Base-by-base conservation (phyloP, 2,329 filamentous ascomycete species). In the Penicillium rolfsii region DNA sequence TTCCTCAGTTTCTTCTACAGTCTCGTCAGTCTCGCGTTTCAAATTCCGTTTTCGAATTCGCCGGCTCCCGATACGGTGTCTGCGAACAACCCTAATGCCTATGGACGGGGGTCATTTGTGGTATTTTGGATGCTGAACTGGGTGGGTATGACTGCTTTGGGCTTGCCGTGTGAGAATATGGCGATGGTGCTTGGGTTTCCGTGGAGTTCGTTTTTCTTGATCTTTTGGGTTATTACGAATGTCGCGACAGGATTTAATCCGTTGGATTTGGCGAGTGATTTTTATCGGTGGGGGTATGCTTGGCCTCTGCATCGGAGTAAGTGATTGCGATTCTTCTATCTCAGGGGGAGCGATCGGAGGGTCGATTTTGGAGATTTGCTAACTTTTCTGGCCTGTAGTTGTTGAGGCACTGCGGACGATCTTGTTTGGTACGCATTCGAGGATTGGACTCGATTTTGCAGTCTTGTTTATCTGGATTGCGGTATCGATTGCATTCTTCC, bases 171-270 rank as follows among this genome's bases (percentile, higher is more conserved):
- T 68, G 87, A 89, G 74, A 89, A 89, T 66, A 82, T 87, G 30
- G 84, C 84, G 0, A 88, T 88, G 83, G 67, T 88, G 1, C 76
- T 89, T 4, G 86, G 85, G 0, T 78, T 83, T 66, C 87, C 85
- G 0, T 89, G 85, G 85, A 83, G 80, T 55, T 81, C 85, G 0
- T 71, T 88, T 0, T 90, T 87, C 81, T 74, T 90, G 1, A 87
- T 89, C 58, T 89, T 88, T 67, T 88, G 85, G 86, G 85, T 89
- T 45, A 87, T 89, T 58, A 83, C 84, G 6, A 90, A 90, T 67
- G 85, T 89, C 0, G 77, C 81, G 0, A 87, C 85, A 0, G 76
- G 80, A 0, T 88, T 89, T 66, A 86, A 89, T 70, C 75, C 83
- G 4, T 76, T 89, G 46, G 84, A 86, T 28, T 75, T 89, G 26